Conservation (phyloP, 2,329 filamentous ascomycete species). For the Venturia asperata region DNA sequence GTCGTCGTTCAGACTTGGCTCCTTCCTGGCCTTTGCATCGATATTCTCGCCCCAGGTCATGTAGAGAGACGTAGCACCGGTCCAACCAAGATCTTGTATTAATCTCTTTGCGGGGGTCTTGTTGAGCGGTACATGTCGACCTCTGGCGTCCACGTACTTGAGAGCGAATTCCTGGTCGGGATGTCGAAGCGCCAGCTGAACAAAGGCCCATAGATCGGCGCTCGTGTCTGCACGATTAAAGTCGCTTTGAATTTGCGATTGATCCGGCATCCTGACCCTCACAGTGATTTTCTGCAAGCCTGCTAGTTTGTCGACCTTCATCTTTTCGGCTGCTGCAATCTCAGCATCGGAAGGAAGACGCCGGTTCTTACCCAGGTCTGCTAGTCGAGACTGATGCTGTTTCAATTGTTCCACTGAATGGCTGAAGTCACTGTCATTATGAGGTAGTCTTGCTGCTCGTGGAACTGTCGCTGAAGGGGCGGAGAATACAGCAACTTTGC, state of each 20-base stretch:
- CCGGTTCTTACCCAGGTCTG: constrained; percentile 58
- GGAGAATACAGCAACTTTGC: constrained; percentile 56
- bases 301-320: constrained; percentile 58
- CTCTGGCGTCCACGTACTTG: constrained; percentile 52
- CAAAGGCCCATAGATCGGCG: constrained; percentile 64
- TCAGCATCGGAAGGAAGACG: constrained; percentile 79
- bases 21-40: constrained; percentile 47
- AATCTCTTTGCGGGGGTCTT: constrained; percentile 46
- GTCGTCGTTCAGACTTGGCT: constrained; percentile 54
- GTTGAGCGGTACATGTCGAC: constrained; percentile 38
- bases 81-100: constrained; percentile 66
- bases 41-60: constrained; percentile 65
- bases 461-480: constrained; percentile 70
- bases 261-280: constrained; percentile 82
- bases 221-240: constrained; percentile 64
- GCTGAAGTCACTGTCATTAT: constrained; percentile 67
- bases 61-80: constrained; percentile 64
- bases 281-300: constrained; percentile 63
- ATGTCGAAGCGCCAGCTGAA: constrained; percentile 62
- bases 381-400: constrained; percentile 62
- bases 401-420: constrained; percentile 70
- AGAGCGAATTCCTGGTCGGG: constrained; percentile 64
- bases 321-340: constrained; percentile 60
- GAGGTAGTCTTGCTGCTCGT: constrained; percentile 59
- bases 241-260: constrained; percentile 66